Evolutionary conservation across 1,284 basidiomycete genomes (phyloP).

Genomic region (Rhodotorula sp.): DNA sequence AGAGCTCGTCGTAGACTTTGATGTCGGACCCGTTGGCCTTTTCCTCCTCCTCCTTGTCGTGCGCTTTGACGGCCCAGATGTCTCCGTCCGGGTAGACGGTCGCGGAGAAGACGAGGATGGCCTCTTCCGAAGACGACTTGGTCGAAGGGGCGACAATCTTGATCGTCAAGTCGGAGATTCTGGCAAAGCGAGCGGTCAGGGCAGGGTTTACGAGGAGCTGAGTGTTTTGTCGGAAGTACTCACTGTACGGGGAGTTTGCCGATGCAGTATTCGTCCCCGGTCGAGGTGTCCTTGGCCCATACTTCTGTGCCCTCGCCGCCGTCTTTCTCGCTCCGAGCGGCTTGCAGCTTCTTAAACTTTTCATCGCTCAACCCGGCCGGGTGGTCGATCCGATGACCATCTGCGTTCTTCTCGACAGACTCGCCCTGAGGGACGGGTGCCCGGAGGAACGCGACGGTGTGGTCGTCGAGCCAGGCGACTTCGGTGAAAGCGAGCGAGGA

Average conservation of each 20-base stretch:
- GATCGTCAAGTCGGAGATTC: conserved; percentile 38
- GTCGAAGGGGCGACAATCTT: not conserved
- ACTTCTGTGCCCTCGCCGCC: conserved; percentile 34
- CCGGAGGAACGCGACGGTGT: conserved; percentile 49
- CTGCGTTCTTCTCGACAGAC: conserved; percentile 16
- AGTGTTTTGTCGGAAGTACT: not conserved
- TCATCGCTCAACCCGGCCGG: conserved; percentile 24
- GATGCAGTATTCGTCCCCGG: conserved; percentile 36
- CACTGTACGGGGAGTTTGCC: conserved; percentile 41
- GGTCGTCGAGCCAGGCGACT: conserved; percentile 46
- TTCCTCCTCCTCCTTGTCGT: conserved; percentile 35
- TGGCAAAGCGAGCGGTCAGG: conserved; percentile 3
- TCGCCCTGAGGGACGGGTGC: conserved; percentile 12
- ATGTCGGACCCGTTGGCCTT: conserved; percentile 45
- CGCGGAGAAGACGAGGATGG: conserved; percentile 41
- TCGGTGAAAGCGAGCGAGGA: conserved; percentile 27
- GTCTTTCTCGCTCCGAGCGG: conserved; percentile 59
- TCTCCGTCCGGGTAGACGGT: conserved; percentile 41
- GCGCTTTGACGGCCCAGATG: conserved; percentile 49
- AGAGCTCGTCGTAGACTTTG: conserved; percentile 75
- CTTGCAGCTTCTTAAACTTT: conserved; percentile 37
- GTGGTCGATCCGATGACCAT: conserved; percentile 26
- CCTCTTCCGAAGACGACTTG: conserved; percentile 9
- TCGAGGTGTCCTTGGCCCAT: conserved; percentile 32
- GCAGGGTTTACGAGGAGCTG: too few relatives aligned